Evolutionary conservation across 2,329 filamentous ascomycete species (phyloP), one percentile per base, ranked within the genome.

Genomic region (Emergomyces africanus): DNA sequence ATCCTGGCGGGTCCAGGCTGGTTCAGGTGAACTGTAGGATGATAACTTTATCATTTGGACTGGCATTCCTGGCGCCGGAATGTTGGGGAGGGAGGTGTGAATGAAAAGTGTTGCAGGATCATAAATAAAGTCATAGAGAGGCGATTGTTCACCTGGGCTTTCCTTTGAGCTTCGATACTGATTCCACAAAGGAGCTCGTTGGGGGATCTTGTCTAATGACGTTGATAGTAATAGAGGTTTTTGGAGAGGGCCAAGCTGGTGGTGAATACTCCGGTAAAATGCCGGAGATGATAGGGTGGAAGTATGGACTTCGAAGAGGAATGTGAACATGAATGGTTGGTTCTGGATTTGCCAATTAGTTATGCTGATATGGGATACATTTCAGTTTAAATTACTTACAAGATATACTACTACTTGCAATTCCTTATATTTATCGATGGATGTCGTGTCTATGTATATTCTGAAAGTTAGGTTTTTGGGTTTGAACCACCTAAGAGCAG

Each of bases 71-170:
- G 81, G 79, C 25, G 81, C 75, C 0, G 83, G 82, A 57, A 86
- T 85, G 63, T 85, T 84, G 6, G 83, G 83, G 20, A 86, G 77
- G n/a, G 78, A 82, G 23, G 81, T 81, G 60, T 83, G 81, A 4
- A 85, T 71, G 0, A 82, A 83, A 1, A 83, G 69, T 37, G 79
- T 80, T 6, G 74, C 71, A 1, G 83, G 81, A 66, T 86, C 83
- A 66, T 79, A 85, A 51, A 85, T 76, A 9, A 86, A 74, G 63
- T 85, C 81, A 69, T 80, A 83, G 46, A 86, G 79, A 12, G 78
- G 77, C 35, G 74, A 70, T 70, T 71, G 23, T 69, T 67, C 56
- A 65, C 64, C 15, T 65, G 61, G 20, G 68, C 66, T 60, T 67
- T 68, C 50, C 70, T 69, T 46, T 73, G 70, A 41, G 67, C 63